Evolutionary conservation across 140 eudicot genomes (phyloP), one percentile per base, ranked within the genome.

Genomic region (Cichorium intybus): DNA sequence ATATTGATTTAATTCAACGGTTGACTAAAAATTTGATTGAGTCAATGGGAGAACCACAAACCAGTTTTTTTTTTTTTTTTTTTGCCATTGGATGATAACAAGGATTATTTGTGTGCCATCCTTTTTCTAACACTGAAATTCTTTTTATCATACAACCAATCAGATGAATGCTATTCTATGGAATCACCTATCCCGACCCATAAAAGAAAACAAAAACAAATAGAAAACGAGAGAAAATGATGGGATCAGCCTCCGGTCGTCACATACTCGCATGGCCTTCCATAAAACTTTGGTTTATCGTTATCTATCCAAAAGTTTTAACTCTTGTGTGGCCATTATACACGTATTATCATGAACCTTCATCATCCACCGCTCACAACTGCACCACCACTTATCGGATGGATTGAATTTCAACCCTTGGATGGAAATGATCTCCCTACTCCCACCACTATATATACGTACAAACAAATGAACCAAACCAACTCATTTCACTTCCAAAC

Each of bases 201-300:
- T 18, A 50, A 50, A 50, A 22, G 26, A 18, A 57, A 57, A 17
- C 4, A 21, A 43, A 6, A 16, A 15, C 4, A 16, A 48, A 7
- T 3, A 11, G 23, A 8, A 55, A 55, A 28, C 12, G 14, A 3
- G 8, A 33, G 49, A 53, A 27, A 39, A 23, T 22, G 66, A 68
- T 41, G 56, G 64, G 73, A 55, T 9, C 47, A 56, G 56, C 10
- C 7, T 5, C 43, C 46, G 12, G 0, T 18, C 12, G 46, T 68
- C 65, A 56, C 74, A 56, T 18, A 43, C 21, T 68, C 47, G 24
- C 71, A 66, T 66, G 79, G 74, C 49, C 56, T 57, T 49, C 69
- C 69, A 66, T 74, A 58, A 58, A 17, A 66, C 69, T 58, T 66
- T 64, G 69, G 56, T 66, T 66, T 66, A 57, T 74, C 79, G 23